A percentile compares a stretch with the other conserved stretches of the same genome.
These are phyloP conservation scores for Phialophora expanda DNA, from an alignment of 2,329 filamentous ascomycete genomes.

Conservation along the genomic window DNA sequence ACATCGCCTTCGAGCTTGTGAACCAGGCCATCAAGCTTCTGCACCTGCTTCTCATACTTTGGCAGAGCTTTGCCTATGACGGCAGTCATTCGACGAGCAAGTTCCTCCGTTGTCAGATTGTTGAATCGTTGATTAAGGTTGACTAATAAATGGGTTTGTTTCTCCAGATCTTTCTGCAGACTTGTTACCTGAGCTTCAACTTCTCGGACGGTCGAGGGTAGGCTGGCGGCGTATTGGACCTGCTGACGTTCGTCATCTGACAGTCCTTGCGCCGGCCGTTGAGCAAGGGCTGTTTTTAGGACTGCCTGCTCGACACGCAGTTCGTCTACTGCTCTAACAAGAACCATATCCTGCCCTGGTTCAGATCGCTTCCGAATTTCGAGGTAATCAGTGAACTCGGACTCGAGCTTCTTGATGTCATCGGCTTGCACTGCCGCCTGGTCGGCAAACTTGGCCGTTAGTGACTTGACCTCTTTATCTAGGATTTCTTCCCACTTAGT, in stretches of 20 bases:
- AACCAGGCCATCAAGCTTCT: slow-evolving; percentile 20
- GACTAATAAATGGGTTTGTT: slow-evolving; percentile 16
- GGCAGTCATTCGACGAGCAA: slow-evolving; percentile 22
- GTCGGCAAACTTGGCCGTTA: background rate
- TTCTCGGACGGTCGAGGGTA: slow-evolving; percentile 2
- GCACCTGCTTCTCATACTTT: slow-evolving; percentile 24
- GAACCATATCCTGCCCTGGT: background rate
- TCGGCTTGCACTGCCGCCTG: background rate
- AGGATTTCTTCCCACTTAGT: background rate
- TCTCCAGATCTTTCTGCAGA: slow-evolving; percentile 13
- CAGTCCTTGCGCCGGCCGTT: background rate
- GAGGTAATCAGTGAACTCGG: background rate
- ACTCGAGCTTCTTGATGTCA: background rate
- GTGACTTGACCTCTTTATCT: background rate
- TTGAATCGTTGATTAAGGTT: slow-evolving; percentile 28
- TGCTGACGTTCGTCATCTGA: slow-evolving; percentile 3
- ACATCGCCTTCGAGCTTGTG: slow-evolving; percentile 11
- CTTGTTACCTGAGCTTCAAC: slow-evolving; percentile 2
- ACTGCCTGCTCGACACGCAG: background rate
- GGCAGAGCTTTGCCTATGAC: slow-evolving; percentile 20
- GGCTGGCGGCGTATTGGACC: slow-evolving; percentile 4
- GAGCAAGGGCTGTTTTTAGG: background rate
- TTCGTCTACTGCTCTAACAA: background rate
- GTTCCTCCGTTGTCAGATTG: slow-evolving; percentile 23
- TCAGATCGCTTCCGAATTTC: background rate